A percentile compares a stretch with the other conserved stretches of the same genome.
These are phyloP conservation scores for Penicillium lagena DNA, from an alignment of 495 filamentous ascomycete species.

Conservation along the genomic window DNA sequence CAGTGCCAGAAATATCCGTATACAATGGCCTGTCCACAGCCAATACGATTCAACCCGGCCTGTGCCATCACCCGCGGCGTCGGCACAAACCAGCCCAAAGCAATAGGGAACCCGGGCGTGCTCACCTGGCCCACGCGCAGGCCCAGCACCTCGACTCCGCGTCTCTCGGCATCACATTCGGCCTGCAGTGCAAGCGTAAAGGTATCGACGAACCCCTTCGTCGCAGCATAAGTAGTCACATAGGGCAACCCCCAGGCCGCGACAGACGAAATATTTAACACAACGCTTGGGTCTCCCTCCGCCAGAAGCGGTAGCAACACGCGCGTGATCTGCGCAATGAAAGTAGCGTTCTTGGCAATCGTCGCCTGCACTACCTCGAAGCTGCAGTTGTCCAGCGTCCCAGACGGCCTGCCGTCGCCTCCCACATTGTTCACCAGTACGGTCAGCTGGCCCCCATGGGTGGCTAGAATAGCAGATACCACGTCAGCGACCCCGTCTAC, in stretches of 20 bases:
- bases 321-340: slow-evolving; percentile 36
- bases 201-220: slow-evolving; percentile 31
- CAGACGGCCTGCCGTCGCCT: slow-evolving; percentile 21
- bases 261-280: slow-evolving; percentile 38
- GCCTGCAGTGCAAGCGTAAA: slow-evolving; percentile 22
- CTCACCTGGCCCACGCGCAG: slow-evolving; percentile 19
- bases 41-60: slow-evolving; percentile 23
- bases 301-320: slow-evolving; percentile 33
- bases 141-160: slow-evolving; percentile 21
- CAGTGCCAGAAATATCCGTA: slow-evolving; percentile 26
- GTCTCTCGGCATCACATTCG: slow-evolving; percentile 18
- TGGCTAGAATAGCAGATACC: too few species aligned
- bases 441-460: too few species aligned
- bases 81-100: slow-evolving; percentile 13
- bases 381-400: too few species aligned
- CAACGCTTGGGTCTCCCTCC: slow-evolving; percentile 21
- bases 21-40: slow-evolving; percentile 17
- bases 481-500: too few species aligned
- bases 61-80: slow-evolving; percentile 13
- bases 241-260: slow-evolving; percentile 28
- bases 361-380: slow-evolving; percentile 15
- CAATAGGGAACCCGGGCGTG: slow-evolving; percentile 15
- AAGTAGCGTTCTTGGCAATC: slow-evolving; percentile 31
- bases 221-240: slow-evolving; percentile 23
- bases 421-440: slow-evolving; percentile 48